These are phyloP conservation scores for Komagataella phaffii DNA, from an alignment of 805 yeast species.

Conservation along the genomic window DNA sequence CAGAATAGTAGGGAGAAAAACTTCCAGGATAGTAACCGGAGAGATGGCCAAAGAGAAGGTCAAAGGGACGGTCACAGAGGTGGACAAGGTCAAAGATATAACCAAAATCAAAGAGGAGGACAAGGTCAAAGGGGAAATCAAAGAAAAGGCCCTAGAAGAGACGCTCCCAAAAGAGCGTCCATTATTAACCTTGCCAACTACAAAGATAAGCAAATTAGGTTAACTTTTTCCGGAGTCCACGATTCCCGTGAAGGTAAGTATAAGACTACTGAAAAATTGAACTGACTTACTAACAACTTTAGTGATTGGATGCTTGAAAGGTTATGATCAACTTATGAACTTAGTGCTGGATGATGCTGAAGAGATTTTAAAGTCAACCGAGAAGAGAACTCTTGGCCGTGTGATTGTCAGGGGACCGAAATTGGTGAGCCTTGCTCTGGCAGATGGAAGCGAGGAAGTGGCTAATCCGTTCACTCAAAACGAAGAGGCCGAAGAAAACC, in stretches of 20 bases:
- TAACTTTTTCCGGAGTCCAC: slow-evolving; percentile 52
- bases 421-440: slow-evolving; percentile 60
- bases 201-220: slow-evolving; percentile 58
- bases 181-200: slow-evolving; percentile 70
- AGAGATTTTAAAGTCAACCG: slow-evolving; percentile 47
- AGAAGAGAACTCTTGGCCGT: slow-evolving; percentile 58
- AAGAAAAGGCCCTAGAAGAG: slow-evolving; percentile 17
- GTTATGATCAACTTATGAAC: slow-evolving; percentile 74
- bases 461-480: slow-evolving; percentile 46
- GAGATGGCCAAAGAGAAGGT: neutral
- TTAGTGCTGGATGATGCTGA: slow-evolving; percentile 57
- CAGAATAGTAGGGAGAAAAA: neutral
- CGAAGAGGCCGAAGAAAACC: slow-evolving; percentile 1
- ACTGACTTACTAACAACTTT: slow-evolving; percentile 2
- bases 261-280: neutral
- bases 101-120: slow-evolving; percentile 6
- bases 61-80: neutral
- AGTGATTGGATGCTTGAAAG: slow-evolving; percentile 70
- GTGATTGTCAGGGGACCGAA: slow-evolving; percentile 83
- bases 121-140: slow-evolving; percentile 1
- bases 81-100: neutral
- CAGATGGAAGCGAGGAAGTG: slow-evolving; percentile 56
- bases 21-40: slow-evolving; percentile 4
- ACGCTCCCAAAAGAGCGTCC: slow-evolving; percentile 85
- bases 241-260: slow-evolving; percentile 46